These are phyloP conservation scores for Phyllosticta capitalensis DNA, from an alignment of 2,329 filamentous ascomycete genomes.

Conservation along the genomic window DNA sequence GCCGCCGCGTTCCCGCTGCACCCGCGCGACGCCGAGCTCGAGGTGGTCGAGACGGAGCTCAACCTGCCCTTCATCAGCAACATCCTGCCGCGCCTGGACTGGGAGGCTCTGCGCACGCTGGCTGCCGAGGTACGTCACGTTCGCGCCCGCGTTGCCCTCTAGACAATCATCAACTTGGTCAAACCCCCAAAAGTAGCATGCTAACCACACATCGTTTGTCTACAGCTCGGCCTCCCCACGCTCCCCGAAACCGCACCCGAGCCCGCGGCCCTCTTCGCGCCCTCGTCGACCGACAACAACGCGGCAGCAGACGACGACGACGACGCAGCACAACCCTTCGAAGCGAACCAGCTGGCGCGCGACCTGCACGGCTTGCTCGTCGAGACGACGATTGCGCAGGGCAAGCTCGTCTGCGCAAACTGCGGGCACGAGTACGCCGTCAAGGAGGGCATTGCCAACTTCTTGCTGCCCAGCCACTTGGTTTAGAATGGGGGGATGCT, in stretches of 20 bases:
- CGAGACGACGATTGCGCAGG: slow-evolving; percentile 82
- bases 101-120: slow-evolving; percentile 67
- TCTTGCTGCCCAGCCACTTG: slow-evolving; percentile 84
- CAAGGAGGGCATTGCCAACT: slow-evolving; percentile 94
- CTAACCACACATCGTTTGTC: neutral
- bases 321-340: slow-evolving; percentile 26
- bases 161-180: no score
- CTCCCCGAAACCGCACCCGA: slow-evolving; percentile 43
- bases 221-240: slow-evolving; percentile 66
- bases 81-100: slow-evolving; percentile 79
- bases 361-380: slow-evolving; percentile 76
- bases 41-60: slow-evolving; percentile 70
- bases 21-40: slow-evolving; percentile 83
- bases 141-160: neutral
- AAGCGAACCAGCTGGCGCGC: slow-evolving; percentile 58
- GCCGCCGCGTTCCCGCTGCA: slow-evolving; percentile 79
- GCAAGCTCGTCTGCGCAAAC: slow-evolving; percentile 79
- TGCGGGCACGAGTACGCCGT: slow-evolving; percentile 92
- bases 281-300: slow-evolving; percentile 14
- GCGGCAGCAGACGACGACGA: slow-evolving; percentile 1
- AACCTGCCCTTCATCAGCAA: slow-evolving; percentile 76
- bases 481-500: no score
- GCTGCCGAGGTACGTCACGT: slow-evolving; percentile 57
- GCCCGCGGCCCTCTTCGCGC: slow-evolving; percentile 4
- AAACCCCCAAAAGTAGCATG: no score